These are phyloP conservation scores for Volvox reticuliferus DNA, from an alignment of 139 green algal species.

Conservation along the genomic window DNA sequence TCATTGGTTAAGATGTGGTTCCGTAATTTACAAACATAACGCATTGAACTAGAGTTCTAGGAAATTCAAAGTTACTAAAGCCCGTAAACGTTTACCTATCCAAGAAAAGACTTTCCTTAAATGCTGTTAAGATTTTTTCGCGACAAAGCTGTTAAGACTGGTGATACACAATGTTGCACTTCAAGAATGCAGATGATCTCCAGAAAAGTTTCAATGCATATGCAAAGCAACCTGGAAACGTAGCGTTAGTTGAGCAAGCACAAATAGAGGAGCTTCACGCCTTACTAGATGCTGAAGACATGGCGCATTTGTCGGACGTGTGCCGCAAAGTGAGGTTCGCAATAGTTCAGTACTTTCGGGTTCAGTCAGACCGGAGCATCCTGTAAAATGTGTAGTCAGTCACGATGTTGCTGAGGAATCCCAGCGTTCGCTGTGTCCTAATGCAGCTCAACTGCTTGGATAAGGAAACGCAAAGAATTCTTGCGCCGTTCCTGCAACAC, in stretches of 20 bases:
- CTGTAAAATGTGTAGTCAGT: no score
- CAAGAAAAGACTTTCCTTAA: background rate
- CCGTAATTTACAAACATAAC: no score
- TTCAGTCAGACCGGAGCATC: no score
- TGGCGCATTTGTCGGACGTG: background rate
- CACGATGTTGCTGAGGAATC: no score
- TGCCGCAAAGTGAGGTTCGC: background rate
- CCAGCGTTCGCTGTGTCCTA: no score
- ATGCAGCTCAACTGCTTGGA: background rate
- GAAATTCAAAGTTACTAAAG: no score
- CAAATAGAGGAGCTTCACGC: constrained; percentile 14
- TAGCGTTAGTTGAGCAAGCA: background rate
- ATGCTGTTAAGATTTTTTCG: background rate
- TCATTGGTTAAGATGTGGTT: no score
- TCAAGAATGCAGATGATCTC: background rate
- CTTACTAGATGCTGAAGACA: background rate
- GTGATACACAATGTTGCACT: background rate
- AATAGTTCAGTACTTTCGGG: background rate
- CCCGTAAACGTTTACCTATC: background rate
- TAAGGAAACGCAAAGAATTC: background rate
- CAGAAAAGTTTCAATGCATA: constrained; percentile 19
- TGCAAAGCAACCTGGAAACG: background rate
- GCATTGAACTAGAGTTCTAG: no score
- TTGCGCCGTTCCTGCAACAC: background rate
- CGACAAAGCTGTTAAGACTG: background rate